These are phyloP conservation scores for Talaromyces ruber DNA, from an alignment of 495 filamentous ascomycete genomes.

Conservation along the genomic window DNA sequence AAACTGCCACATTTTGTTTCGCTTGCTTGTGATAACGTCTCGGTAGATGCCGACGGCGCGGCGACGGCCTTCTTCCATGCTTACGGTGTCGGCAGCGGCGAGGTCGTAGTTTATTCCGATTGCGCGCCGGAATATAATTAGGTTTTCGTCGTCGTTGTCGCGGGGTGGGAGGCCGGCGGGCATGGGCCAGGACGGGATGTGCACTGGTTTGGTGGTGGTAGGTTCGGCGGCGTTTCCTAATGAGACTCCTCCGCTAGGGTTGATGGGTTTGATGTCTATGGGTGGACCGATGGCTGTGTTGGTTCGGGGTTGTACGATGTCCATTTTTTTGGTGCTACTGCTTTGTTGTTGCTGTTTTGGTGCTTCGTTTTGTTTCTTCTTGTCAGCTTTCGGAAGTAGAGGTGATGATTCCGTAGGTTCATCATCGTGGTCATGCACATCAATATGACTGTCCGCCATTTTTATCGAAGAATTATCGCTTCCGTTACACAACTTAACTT, in stretches of 20 bases:
- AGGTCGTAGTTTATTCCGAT: constrained; percentile 5
- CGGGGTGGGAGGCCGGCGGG: constrained; percentile 3
- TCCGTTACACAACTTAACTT: neutral
- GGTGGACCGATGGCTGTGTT: constrained; percentile 2
- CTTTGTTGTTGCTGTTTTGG: neutral
- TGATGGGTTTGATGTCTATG: constrained; percentile 1
- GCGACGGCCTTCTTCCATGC: constrained; percentile 4
- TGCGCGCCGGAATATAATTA: constrained; percentile 6
- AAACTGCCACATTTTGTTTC: neutral
- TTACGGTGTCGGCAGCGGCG: constrained; percentile 3
- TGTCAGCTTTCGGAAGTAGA: neutral
- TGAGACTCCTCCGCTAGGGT: too few relatives aligned
- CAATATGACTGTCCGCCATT: neutral
- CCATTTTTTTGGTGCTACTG: neutral
- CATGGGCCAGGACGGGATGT: neutral
- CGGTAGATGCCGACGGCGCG: neutral
- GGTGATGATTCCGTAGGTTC: constrained; percentile 6
- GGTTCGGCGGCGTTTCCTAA: too few relatives aligned
- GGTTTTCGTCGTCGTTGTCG: constrained; percentile 4
- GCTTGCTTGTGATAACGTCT: neutral
- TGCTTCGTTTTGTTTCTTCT: neutral
- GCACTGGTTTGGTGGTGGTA: too few relatives aligned
- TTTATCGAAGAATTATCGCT: neutral
- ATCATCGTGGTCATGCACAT: neutral
- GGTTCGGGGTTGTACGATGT: neutral